A percentile compares a stretch with the other conserved stretches of the same genome.
phyloP scores from a whole-genome alignment of 2,329 filamentous ascomycete genomes.

The Lecanoromycetidae sp. region DNA sequence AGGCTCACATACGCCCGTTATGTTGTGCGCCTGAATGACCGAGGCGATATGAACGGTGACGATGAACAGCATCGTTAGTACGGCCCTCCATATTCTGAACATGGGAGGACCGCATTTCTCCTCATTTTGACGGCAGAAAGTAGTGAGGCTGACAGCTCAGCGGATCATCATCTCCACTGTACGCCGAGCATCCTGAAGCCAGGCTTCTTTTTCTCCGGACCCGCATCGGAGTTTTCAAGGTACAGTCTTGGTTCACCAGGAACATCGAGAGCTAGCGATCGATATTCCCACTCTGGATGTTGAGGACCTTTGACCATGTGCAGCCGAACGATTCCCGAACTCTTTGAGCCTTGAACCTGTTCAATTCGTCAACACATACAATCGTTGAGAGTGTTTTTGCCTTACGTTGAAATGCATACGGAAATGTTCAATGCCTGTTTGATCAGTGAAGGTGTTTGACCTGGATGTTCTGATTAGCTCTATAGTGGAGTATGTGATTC shows the following conservation, averaged over 20 bases:
- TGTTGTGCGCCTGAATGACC: too few relatives aligned
- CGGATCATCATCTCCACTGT: conserved; percentile 35
- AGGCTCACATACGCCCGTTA: too few relatives aligned
- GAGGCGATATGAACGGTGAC: too few relatives aligned
- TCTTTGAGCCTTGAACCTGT: conserved; percentile 57
- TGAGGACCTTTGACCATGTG: conserved; percentile 62
- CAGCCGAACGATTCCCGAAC: conserved; percentile 60
- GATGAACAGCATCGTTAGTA: too few relatives aligned
- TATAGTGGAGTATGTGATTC: not conserved
- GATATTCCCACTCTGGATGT: conserved; percentile 61
- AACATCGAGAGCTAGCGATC: conserved; percentile 68
- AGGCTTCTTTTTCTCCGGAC: conserved; percentile 27
- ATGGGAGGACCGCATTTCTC: too few relatives aligned
- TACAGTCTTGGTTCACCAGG: conserved; percentile 40
- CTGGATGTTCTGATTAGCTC: conserved; percentile 29
- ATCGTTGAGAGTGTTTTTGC: not conserved
- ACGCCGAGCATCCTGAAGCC: conserved; percentile 41
- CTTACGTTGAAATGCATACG: conserved; percentile 66
- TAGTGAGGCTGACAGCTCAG: too few relatives aligned
- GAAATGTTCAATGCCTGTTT: conserved; percentile 65
- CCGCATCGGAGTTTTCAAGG: conserved; percentile 34
- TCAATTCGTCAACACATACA: not conserved
- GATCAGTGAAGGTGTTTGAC: conserved; percentile 56
- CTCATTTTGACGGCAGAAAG: too few relatives aligned
- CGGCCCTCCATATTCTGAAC: too few relatives aligned